Evolutionary conservation across 2,329 filamentous ascomycete genomes (phyloP), one percentile per base, ranked within the genome.

Genomic region (Aspergillus calidoustus): DNA sequence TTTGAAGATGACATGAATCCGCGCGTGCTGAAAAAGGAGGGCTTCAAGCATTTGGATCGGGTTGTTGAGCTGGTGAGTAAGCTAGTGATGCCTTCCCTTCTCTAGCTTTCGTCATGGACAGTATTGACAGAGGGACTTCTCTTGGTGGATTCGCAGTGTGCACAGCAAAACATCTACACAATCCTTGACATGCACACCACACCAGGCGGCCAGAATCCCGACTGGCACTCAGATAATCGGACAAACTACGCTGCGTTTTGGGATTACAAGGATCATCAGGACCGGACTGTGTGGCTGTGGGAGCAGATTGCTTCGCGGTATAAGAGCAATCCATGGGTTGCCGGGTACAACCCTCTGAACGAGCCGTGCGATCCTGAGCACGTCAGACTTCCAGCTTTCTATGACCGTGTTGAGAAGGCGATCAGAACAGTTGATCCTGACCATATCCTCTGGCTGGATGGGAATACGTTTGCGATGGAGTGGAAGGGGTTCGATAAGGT

Each of bases 361-460:
- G 82, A 84, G 66, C 82, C 82, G 3, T 79, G 77, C 55, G 82
- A 84, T 63, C 78, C 82, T 0, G 66, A 80, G 57, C 81, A 84
- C 61, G 71, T 74, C 47, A 75, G 69, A 83, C 68, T 87, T 66
- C 81, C 81, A 8, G 80, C 82, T 61, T 83, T 75, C 85, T 60
- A 77, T 77, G 6, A 80, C 82, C 70, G 86, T 88, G 69, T 82
- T 85, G 71, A 85, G 84, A 0, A 80, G 82, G 66, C 71, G 85
- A 34, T 88, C 88, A 65, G 72, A 76, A 46, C 82, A 75, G 84
- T 83, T 17, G 82, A 84, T 63, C 76, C 78, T 0, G 69, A 82
- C 34, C 79, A 81, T 60, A 82, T 83, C 57, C 70, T 81, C 2
- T 81, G 75, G 75, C 67, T 81, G 11, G 79, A 81, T 64, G 78